Percentiles rank a stretch among this genome's conserved stretches.
phyloP scores from a whole-genome alignment of 208 protist species.

The Lotmaria passim region DNA sequence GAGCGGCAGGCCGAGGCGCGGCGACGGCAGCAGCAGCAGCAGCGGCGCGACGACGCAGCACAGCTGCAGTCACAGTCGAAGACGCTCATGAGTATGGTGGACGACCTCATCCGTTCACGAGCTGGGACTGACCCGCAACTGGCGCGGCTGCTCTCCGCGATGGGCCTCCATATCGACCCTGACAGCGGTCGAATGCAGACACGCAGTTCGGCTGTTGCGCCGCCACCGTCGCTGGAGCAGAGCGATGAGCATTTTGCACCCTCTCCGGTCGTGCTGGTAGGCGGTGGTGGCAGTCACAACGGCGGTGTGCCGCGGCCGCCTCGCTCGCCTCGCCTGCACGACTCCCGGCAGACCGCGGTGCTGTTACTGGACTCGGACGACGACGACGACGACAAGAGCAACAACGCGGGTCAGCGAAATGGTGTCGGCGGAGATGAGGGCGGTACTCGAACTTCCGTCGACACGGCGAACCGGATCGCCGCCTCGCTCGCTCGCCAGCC shows the following conservation, averaged over 20 bases:
- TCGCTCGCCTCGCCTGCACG: conserved; percentile 5
- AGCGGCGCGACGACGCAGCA: conserved; percentile 31
- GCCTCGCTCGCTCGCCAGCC: conserved; percentile 11
- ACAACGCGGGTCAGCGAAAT: neutral
- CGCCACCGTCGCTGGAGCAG: neutral
- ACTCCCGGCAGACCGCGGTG: conserved; percentile 20
- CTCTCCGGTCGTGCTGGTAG: conserved; percentile 21
- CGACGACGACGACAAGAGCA: conserved; percentile 7
- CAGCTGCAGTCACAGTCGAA: conserved; percentile 41
- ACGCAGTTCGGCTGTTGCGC: neutral
- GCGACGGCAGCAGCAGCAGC: conserved; percentile 19
- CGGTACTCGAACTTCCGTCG: neutral
- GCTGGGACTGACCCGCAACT: conserved; percentile 46
- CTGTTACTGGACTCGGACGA: conserved; percentile 35
- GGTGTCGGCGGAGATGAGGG: too few species aligned
- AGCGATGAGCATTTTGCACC: conserved; percentile 19
- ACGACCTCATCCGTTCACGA: conserved; percentile 59
- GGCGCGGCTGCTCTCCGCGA: conserved; percentile 51
- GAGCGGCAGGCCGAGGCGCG: conserved; percentile 6
- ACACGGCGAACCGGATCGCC: conserved; percentile 12
- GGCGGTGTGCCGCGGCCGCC: neutral
- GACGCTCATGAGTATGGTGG: conserved; percentile 63
- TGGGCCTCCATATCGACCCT: conserved; percentile 63
- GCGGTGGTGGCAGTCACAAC: neutral
- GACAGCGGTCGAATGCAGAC: conserved; percentile 37